Conservation (phyloP, 352 stramenopile species). For the Paralagenidium karlingii region DNA sequence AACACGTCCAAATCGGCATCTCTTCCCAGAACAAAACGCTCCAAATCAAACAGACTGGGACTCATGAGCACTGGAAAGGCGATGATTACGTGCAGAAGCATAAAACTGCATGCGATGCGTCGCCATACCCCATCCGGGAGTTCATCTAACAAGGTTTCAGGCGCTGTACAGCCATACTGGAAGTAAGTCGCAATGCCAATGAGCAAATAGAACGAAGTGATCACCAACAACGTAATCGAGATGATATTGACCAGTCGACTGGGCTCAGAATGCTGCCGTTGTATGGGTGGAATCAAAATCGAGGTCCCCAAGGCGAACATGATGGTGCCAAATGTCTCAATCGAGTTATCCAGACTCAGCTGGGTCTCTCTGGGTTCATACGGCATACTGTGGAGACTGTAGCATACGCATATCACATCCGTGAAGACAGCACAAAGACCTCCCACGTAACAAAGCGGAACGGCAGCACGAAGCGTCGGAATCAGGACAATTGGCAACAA, state of each 20-base stretch:
- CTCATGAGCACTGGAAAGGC: conserved; percentile 50
- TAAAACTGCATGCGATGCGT: conserved; percentile 19
- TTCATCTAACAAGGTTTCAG: conserved; percentile 40
- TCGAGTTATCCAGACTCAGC: conserved; percentile 16
- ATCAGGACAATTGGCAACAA: conserved; percentile 53
- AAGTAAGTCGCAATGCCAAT: conserved; percentile 56
- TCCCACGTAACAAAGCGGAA: conserved; percentile 30
- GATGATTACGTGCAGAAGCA: conserved; percentile 48
- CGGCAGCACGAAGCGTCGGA: conserved; percentile 35
- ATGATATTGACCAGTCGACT: conserved; percentile 35
- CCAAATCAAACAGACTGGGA: conserved; percentile 48
- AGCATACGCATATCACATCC: conserved; percentile 34
- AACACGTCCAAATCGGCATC: conserved; percentile 42
- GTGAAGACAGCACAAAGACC: conserved; percentile 29
- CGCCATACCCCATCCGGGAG: conserved; percentile 18
- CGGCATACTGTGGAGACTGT: conserved; percentile 22
- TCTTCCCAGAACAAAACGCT: conserved; percentile 46
- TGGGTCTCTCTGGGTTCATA: conserved; percentile 36
- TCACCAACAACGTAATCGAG: conserved; percentile 50
- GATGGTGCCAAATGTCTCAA: conserved; percentile 52
- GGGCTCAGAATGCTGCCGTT: conserved; percentile 38
- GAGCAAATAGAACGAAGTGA: conserved; percentile 59
- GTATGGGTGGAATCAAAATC: conserved; percentile 51
- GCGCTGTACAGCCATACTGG: conserved; percentile 51
- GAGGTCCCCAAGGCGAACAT: conserved; percentile 57